Percentiles rank a stretch among this genome's conserved stretches.
Evolutionary conservation across 805 yeast species (phyloP).

Genomic region (Starmera amethionina): DNA sequence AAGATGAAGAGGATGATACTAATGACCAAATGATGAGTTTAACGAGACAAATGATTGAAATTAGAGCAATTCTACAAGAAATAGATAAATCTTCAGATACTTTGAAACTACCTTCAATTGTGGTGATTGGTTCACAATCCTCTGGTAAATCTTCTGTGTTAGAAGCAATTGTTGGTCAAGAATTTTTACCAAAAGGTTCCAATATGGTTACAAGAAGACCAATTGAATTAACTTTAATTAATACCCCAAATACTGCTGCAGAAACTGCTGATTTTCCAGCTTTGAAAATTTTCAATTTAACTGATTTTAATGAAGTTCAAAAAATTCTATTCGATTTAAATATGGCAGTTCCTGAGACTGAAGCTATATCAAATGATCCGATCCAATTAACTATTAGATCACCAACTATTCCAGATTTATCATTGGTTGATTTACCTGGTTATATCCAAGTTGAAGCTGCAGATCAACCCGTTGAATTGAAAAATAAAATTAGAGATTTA

Average conservation of each 20-base stretch:
- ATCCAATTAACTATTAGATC: conserved; percentile 87
- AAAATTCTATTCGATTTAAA: conserved; percentile 79
- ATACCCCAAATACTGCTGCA: conserved; percentile 72
- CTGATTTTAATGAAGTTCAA: conserved; percentile 85
- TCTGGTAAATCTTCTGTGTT: conserved; percentile 95
- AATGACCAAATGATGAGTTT: conserved; percentile 78
- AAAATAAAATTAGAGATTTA: conserved; percentile 64
- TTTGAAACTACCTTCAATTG: conserved; percentile 84
- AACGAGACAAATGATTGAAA: conserved; percentile 96
- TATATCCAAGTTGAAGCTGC: conserved; percentile 95
- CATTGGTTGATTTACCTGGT: conserved; percentile 94
- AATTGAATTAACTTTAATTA: conserved; percentile 84
- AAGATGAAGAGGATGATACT: conserved; percentile 44
- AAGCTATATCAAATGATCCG: conserved; percentile 88
- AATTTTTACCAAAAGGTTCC: conserved; percentile 91
- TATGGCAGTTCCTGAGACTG: conserved; percentile 80
- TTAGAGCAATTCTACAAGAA: conserved; percentile 65
- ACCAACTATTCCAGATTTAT: conserved; percentile 83
- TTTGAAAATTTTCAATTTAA: conserved; percentile 66
- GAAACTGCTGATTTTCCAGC: conserved; percentile 94
- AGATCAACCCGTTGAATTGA: conserved; percentile 84
- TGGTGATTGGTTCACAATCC: conserved; percentile 94
- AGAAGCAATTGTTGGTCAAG: conserved; percentile 96
- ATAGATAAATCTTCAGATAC: conserved; percentile 68
- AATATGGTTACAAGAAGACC: conserved; percentile 99